Evolutionary conservation across 345 rosid genomes (phyloP), one percentile per base, ranked within the genome.

Genomic region (Aegle marmelos): DNA sequence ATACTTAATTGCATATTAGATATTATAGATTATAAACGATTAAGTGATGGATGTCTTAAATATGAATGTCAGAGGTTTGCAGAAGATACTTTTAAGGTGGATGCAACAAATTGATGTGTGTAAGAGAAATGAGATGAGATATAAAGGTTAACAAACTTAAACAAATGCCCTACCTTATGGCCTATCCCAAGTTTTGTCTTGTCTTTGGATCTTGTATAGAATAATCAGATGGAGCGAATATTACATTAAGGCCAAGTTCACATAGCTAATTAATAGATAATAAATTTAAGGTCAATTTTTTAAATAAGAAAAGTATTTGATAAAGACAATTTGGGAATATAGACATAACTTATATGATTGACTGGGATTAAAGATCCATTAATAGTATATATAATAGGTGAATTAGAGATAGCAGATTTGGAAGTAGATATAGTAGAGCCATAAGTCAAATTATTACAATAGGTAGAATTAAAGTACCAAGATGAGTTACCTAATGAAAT

Each of bases 211-310:
- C 77, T 60, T 61, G 8, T 3, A 69, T 72, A 27, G 2, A 27
- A 30, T n/a, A 25, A 54, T 50, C 34, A 33, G 13, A 45, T 13
- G 45, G 4, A 56, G 70, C 62, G 19, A 78, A 73, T 16, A 22
- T 4, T 22, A 68, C 4, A 7, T 27, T 45, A 14, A 79, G 39
- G 4, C 61, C 30, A 9, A 28, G 45, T 22, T 78, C 79, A 70
- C 68, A 78, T 2, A 82, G 39, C 17, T 74, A 39, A 7, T 61
- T 76, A 21, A 65, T 45, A 0, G 7, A 81, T 6, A 77, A 25
- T n/a, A 81, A 57, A 58, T 76, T 77, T 9, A 77, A 77, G 19
- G 70, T 34, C 9, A 50, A 17, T 28, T 80, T 80, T 4, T 59
- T n/a, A 37, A 7, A 76, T n/a, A 4, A 7, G 7, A 60, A 9